Evolutionary conservation across 495 filamentous ascomycete species (phyloP), one percentile per base, ranked within the genome.

Genomic region (Cudoniella acicularis): DNA sequence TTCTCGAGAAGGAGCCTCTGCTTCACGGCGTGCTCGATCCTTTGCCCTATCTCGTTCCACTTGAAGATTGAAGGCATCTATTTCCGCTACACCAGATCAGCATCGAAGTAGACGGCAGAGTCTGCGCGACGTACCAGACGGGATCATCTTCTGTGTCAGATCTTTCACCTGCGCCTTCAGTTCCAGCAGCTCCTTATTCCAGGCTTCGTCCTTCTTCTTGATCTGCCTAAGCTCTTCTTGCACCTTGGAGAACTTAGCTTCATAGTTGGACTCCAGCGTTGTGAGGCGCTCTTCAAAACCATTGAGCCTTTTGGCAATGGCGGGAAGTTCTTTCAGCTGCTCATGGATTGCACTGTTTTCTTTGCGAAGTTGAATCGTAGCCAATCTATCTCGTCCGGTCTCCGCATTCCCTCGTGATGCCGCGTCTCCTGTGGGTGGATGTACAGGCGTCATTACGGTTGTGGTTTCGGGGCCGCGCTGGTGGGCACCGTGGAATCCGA

Each of bases 291-390:
- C 47, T 18, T 40, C 4, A 3, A 17, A 10, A 3, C 41, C 25
- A 4, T 47, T 42, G n/a, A 49, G 6, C 42, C 22, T 3, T 48
- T 42, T 3, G 8, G 6, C 27, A 10, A n/a, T 51, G 2, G 10
- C 4, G 10, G 18, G 20, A 8, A 30, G 20, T 2, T 10, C 53
- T 2, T 54, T 36, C 22, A 60, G 1, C n/a, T 51, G 27, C 30
- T 63, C 59, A 9, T 60, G 53, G 27, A 68, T 17, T 10, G 46
- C 57, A 10, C 41, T 50, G 41, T 65, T 41, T 43, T 68, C 65
- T 45, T 59, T 60, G 10, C 65, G 56, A 27, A 68, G 65, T 30
- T 68, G 65, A 22, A 51, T 43, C 23, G 48, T 36, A 59, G 59
- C 63, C 2, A 68, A 48, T 3, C 20, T 11, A 17, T 67, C 62